Evolutionary conservation across 1,284 basidiomycete species (phyloP).

Genomic region (Ganoderma boninense): DNA sequence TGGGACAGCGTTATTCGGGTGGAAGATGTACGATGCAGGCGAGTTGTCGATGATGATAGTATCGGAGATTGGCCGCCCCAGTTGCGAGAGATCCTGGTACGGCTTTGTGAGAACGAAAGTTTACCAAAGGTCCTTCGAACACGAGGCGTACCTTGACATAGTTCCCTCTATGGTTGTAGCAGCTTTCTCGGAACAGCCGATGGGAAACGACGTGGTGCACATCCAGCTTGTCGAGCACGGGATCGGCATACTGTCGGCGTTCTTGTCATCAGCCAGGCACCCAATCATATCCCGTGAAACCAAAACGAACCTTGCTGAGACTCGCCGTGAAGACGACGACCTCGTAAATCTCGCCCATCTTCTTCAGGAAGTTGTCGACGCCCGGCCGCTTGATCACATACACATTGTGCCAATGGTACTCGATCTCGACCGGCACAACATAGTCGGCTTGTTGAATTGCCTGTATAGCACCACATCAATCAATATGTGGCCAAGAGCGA

Average conservation of each 20-base stretch:
- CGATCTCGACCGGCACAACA: slow-evolving; percentile 98
- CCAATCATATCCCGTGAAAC: neutral
- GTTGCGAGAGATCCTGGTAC: slow-evolving; percentile 90
- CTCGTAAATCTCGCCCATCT: slow-evolving; percentile 98
- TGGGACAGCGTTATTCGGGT: slow-evolving; percentile 98
- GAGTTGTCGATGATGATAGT: slow-evolving; percentile 99
- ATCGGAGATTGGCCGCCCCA: slow-evolving; percentile 92
- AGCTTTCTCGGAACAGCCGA: slow-evolving; percentile 95
- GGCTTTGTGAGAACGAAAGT: slow-evolving; percentile 20
- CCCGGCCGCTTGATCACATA: slow-evolving; percentile 99
- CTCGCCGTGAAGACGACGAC: slow-evolving; percentile 98
- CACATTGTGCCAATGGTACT: slow-evolving; percentile 97
- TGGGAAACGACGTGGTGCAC: slow-evolving; percentile 93
- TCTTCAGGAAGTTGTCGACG: slow-evolving; percentile 94
- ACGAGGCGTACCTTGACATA: slow-evolving; percentile 91
- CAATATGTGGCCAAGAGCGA: neutral
- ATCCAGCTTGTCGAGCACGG: slow-evolving; percentile 97
- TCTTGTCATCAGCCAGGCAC: neutral
- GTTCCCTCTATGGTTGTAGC: slow-evolving; percentile 96
- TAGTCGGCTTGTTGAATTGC: slow-evolving; percentile 96
- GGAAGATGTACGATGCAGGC: slow-evolving; percentile 99
- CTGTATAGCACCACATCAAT: slow-evolving; percentile 50
- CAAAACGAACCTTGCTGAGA: slow-evolving; percentile 82
- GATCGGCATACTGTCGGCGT: slow-evolving; percentile 87
- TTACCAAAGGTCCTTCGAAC: neutral